Evolutionary conservation across 192 early-diverging fungal genomes (phyloP), one percentile per base, ranked within the genome.

Genomic region (Umbelopsis vinacea): DNA sequence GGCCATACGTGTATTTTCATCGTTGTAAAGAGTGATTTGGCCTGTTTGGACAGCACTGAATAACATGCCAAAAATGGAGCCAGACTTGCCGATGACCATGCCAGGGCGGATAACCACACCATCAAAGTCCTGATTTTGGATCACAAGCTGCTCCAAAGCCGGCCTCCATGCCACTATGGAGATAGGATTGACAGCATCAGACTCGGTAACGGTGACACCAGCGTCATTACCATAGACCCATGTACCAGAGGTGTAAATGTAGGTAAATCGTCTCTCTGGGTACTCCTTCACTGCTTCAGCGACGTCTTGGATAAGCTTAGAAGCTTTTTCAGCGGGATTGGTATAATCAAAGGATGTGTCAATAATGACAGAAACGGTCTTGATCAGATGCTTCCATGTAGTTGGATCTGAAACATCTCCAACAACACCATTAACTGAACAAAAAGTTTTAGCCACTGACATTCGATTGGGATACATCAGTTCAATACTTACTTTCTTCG

Each of bases 241-340:
- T 24, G 72, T n/a, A 12, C 77, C 77, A 7, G 81, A 82, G 21
- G 72, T 70, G 23, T 79, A 82, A 48, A 82, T 77, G 52, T 67
- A 74, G 11, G 55, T 67, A 14, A 79, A 69, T 47, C 76, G 70
- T 24, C 76, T 80, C 54, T 76, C 75, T 33, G 71, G 69, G 38
- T 75, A 52, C 12, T 70, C 52, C 24, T 68, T 52, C 7, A 78
- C 46, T 3, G 72, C 69, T 11, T 73, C 63, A 22, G 75, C 29
- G 45, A 83, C 74, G 35, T 29, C 57, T 53, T 78, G 70, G 54
- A 53, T 6, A 21, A 68, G 40, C 24, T 66, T 43, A 10, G 9
- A 24, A 10, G 47, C 17, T 35, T 15, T n/a, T 1, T 0, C 37
- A n/a, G n/a, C 15, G 2, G 37, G 35, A 21, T 72, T 55, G 9